Evolutionary conservation across 352 stramenopile species (phyloP), one percentile per base, ranked within the genome.

Genomic region (Discostella stelligera): DNA sequence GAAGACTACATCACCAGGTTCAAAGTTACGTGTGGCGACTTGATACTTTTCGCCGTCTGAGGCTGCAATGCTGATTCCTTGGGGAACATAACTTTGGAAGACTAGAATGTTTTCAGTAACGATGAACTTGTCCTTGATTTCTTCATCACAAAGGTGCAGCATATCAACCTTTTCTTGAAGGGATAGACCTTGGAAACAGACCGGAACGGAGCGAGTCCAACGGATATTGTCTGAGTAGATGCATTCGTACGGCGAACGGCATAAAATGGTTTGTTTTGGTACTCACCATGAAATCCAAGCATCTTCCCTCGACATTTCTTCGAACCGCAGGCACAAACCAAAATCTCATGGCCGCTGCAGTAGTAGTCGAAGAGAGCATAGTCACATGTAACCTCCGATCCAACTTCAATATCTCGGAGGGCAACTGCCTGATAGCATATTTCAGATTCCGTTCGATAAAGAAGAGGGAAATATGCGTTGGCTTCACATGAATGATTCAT

Each of bases 401-500:
- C 69, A 27, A 39, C 30, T 7, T 39, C 32, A 8, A 77, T 77
- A 27, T 77, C 68, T 20, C 68, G 60, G 10, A 71, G 32, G 44
- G 68, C 68, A n/a, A 77, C 7, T 25, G 68, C 68, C 20, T 64
- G 50, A 21, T 77, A 77, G 37, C n/a, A 64, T 23, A 69, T 71
- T 53, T 77, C 68, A 30, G 48, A 49, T 21, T 18, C 27, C 14
- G 68, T 66, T n/a, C 68, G 68, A 54, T 21, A 49, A 14, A 77
- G 16, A 20, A 69, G 50, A 46, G 68, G 68, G 32, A 69, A 66
- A 32, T 44, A 44, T 44, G 37, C 37, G 30, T 77, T 77, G n/a
- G 68, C 50, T n/a, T 69, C 32, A 16, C 68, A 77, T 6, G 56
- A 69, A 41, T 77, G 68, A 54, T 77, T 77, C 68, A 77, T 77